phyloP scores from a whole-genome alignment of 257 asterid genomes.

The Fraxinus anomala region DNA sequence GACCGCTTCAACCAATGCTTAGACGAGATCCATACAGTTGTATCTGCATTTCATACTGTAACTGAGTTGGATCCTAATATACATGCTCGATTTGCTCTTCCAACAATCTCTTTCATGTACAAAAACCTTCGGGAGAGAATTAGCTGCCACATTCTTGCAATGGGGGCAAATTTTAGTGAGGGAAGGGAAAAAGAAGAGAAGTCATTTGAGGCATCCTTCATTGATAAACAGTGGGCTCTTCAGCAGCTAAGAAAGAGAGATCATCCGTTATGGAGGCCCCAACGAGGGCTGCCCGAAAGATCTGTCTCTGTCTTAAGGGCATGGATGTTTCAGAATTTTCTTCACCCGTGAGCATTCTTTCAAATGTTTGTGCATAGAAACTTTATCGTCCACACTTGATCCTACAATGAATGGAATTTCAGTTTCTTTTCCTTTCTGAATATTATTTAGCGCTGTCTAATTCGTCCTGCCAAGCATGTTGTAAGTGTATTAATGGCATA shows the following conservation, averaged over 20 bases:
- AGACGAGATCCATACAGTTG: constrained; percentile 75
- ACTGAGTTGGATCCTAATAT: constrained; percentile 74
- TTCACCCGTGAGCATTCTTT: constrained; percentile 71
- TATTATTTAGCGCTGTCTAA: constrained; percentile 7
- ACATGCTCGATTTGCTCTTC: constrained; percentile 83
- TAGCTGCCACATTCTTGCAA: constrained; percentile 62
- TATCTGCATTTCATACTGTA: constrained; percentile 80
- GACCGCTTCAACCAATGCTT: constrained; percentile 75
- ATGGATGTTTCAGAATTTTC: constrained; percentile 97
- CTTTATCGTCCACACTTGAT: neutral
- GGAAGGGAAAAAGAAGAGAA: constrained; percentile 38
- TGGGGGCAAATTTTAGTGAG: constrained; percentile 45
- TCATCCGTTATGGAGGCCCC: constrained; percentile 88
- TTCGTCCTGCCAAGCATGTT: neutral
- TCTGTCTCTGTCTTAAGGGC: constrained; percentile 90
- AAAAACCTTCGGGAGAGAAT: constrained; percentile 70
- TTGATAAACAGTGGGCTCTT: constrained; percentile 82
- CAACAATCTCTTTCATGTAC: constrained; percentile 61
- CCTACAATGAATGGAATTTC: neutral
- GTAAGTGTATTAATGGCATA: neutral
- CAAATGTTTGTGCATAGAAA: neutral
- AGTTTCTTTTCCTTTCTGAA: neutral
- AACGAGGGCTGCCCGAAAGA: constrained; percentile 88
- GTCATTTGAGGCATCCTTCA: constrained; percentile 53
- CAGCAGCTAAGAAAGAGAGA: constrained; percentile 81